Base-by-base conservation (phyloP, 176 grass and related monocot genomes). In the Carex parvula region DNA sequence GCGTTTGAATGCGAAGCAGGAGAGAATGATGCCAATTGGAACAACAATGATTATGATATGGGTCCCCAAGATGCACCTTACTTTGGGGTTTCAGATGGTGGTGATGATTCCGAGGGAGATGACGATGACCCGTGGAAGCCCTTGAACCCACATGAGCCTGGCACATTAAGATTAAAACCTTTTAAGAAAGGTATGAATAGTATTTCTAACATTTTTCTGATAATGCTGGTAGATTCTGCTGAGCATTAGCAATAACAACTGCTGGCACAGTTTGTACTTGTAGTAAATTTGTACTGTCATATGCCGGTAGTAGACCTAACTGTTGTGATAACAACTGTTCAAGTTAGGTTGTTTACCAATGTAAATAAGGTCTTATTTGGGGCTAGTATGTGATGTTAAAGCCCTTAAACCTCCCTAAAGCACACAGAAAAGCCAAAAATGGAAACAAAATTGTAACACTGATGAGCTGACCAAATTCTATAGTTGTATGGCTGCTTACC, bases 101-200 rank as follows among this genome's bases (percentile, higher is more conserved):
- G 14, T 80, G 80, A 90, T 87, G 88, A 90, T 90, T 95, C 91
- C 67, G 96, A 95, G 80, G 88, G 89, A 5, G 85, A 87, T 70
- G 29, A 62, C 32, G 89, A 93, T 52, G 85, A 98, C 87, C 89
- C 93, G 37, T 95, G 91, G 90, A 93, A 88, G 52, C 91, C 88
- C 56, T 85, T 93, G 81, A 91, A 99, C 87, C 93, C 96, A 30
- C 83, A 99, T 87, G 96, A 95, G 88, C 86, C 86, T 87, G 91
- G 96, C 57, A 85, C 90, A 85, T 82, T 95, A 70, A 95, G 93
- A 85, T 84, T 89, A 82, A 92, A 86, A 90, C 89, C 96, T 89
- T 95, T 89, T 58, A 93, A 83, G 78, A 95, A 83, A 90, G 88
- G 96, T 98, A 91, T 33, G 21, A 2, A 5, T 87, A 81, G 32